These are phyloP conservation scores for Beauveria bassiana DNA, from an alignment of 2,329 filamentous ascomycete genomes.

Conservation along the genomic window DNA sequence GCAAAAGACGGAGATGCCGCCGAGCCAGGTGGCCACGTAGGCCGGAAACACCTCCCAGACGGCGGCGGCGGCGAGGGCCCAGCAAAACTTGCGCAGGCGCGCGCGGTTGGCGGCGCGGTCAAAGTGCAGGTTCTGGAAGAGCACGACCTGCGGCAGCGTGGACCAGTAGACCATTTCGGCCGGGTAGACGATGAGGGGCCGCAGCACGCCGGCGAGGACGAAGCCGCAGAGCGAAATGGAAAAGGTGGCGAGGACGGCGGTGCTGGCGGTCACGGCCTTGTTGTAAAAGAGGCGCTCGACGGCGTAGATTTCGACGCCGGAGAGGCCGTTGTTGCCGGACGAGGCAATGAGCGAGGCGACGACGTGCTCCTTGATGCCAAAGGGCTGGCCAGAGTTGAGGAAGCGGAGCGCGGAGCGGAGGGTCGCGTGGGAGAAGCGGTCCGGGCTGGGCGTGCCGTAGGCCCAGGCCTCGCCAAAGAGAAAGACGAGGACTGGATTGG, in stretches of 20 bases:
- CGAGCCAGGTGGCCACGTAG: constrained; percentile 36
- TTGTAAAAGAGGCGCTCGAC: constrained; percentile 17
- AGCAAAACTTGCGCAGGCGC: constrained; percentile 24
- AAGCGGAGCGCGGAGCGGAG: constrained; percentile 11
- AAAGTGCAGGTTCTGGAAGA: constrained; percentile 28
- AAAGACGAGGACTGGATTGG: constrained; percentile 8
- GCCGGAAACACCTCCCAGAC: constrained; percentile 40
- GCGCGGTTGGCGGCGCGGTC: constrained; percentile 19
- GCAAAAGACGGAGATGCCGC: constrained; percentile 35
- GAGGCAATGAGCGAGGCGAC: constrained; percentile 17
- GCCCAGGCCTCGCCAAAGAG: constrained; percentile 14
- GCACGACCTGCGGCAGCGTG: constrained; percentile 23
- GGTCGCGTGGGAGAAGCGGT: constrained; percentile 8
- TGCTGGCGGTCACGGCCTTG: constrained; percentile 17
- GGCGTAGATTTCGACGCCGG: constrained; percentile 17
- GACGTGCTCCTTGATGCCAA: constrained; percentile 17
- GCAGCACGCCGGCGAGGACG: constrained; percentile 21
- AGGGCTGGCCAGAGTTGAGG: constrained; percentile 15
- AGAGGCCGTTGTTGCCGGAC: constrained; percentile 16
- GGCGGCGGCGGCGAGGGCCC: constrained; percentile 24
- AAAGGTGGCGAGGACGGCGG: constrained; percentile 21
- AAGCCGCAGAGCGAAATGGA: constrained; percentile 24
- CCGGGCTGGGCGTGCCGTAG: constrained; percentile 9
- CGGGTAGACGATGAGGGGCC: constrained; percentile 24
- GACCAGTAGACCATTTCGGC: constrained; percentile 27